Percentiles rank a stretch among this genome's conserved stretches.
phyloP scores from a whole-genome alignment of 1,284 basidiomycete genomes.

The Tylopilus sp. region DNA sequence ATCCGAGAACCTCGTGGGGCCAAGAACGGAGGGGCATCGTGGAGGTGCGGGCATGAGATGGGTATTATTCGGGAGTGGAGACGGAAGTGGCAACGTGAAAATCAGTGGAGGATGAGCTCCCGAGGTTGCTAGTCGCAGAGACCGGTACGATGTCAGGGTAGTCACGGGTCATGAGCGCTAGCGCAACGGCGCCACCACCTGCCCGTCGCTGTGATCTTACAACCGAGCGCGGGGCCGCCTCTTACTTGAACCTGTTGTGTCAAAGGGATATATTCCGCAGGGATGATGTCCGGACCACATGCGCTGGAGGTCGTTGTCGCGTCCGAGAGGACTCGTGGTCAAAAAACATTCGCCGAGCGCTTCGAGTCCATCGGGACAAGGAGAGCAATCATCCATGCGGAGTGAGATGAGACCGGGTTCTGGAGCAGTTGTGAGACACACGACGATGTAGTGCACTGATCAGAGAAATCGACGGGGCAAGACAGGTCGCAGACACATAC shows the following conservation, averaged over 20 bases:
- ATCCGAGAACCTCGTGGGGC: no score
- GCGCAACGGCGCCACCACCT: constrained; percentile 84
- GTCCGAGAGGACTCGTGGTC: background rate
- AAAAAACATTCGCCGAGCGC: constrained; percentile 55
- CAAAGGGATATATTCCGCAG: constrained; percentile 84
- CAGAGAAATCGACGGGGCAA: constrained; percentile 71
- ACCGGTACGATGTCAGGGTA: constrained; percentile 74
- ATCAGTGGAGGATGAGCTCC: constrained; percentile 15
- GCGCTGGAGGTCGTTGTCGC: constrained; percentile 44
- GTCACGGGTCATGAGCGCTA: constrained; percentile 94
- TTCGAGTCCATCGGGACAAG: constrained; percentile 71
- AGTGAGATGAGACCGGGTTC: constrained; percentile 67
- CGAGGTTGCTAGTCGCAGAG: background rate
- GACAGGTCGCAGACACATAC: constrained; percentile 52
- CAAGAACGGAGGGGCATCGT: constrained; percentile 41
- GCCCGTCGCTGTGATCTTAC: constrained; percentile 76
- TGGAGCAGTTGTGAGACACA: constrained; percentile 55
- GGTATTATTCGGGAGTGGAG: constrained; percentile 21
- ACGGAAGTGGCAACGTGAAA: constrained; percentile 20
- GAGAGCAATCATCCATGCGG: constrained; percentile 75
- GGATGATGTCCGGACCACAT: constrained; percentile 75
- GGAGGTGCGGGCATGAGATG: constrained; percentile 50
- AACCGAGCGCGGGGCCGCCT: no score
- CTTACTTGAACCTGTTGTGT: no score
- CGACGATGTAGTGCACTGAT: constrained; percentile 76